Evolutionary conservation across 163 green algal species (phyloP).

Genomic region (Volvox carteri): DNA sequence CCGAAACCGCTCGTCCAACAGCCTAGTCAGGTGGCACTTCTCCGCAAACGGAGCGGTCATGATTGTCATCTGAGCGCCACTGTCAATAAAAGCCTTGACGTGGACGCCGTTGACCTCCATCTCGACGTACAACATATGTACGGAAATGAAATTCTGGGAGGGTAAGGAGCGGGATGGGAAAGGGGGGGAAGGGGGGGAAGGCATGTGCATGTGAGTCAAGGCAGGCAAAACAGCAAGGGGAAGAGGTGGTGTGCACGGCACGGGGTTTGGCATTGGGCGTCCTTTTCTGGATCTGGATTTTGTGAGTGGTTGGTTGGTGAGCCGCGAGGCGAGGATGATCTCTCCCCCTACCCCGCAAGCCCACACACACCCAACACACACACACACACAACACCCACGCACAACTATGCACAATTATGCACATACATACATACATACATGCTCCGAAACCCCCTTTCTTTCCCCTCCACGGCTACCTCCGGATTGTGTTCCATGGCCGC

Average conservation of each 20-base stretch:
- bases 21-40: slow-evolving; percentile 84
- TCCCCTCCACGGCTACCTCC: slow-evolving; percentile 69
- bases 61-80: slow-evolving; percentile 87
- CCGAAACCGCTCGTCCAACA: slow-evolving; percentile 90
- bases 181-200: neutral
- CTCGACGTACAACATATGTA: slow-evolving; percentile 97
- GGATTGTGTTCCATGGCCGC: slow-evolving; percentile 94
- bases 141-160: slow-evolving; percentile 80
- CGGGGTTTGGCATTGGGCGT: too few species aligned
- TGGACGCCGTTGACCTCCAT: slow-evolving; percentile 90
- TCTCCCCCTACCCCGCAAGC: too few species aligned
- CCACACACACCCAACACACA: too few species aligned
- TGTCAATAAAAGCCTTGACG: slow-evolving; percentile 97
- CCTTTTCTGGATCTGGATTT: too few species aligned
- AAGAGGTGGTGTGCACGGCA: too few species aligned
- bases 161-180: neutral
- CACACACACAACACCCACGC: too few species aligned
- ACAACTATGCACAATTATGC: too few species aligned
- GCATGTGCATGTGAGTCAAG: neutral
- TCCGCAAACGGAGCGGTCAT: slow-evolving; percentile 73
- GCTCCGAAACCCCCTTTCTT: slow-evolving; percentile 1
- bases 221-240: too few species aligned
- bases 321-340: too few species aligned
- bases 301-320: too few species aligned
- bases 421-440: too few species aligned